A percentile compares a stretch with the other conserved stretches of the same genome.
phyloP scores from a whole-genome alignment of 352 stramenopile species.

The Pythium insidiosum region DNA sequence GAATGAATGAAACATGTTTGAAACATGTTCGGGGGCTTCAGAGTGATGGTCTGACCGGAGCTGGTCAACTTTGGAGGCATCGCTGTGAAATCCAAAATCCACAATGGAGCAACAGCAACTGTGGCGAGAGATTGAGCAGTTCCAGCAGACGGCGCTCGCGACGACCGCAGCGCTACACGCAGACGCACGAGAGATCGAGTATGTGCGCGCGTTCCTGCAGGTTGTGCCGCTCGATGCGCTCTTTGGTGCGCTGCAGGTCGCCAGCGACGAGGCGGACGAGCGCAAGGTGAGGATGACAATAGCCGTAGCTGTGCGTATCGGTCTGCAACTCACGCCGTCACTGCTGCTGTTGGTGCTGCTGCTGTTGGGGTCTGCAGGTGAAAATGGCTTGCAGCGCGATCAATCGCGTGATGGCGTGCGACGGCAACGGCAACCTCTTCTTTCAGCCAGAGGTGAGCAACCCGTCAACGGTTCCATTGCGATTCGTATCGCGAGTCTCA shows the following conservation, averaged over 20 bases:
- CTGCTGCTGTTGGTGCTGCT: too few relatives aligned
- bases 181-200: conserved; percentile 27
- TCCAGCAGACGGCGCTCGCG: conserved; percentile 51
- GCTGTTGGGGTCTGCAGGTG: conserved; percentile 27
- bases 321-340: too few relatives aligned
- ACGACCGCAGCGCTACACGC: conserved; percentile 39
- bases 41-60: too few relatives aligned
- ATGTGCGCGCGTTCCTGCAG: conserved; percentile 58
- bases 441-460: conserved; percentile 53
- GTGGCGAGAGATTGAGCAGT: conserved; percentile 51
- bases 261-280: conserved; percentile 45
- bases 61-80: too few relatives aligned
- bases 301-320: too few relatives aligned
- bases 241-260: conserved; percentile 71
- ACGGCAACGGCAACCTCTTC: conserved; percentile 50
- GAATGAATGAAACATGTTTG: too few relatives aligned
- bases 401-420: conserved; percentile 55
- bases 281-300: conserved; percentile 51
- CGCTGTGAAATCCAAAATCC: too few relatives aligned
- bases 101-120: too few relatives aligned
- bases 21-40: too few relatives aligned
- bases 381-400: conserved; percentile 68
- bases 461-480: background rate
- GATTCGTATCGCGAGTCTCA: background rate
- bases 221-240: conserved; percentile 56